Conservation (phyloP, 129 eudicot species). For the Dittrichia graveolens region DNA sequence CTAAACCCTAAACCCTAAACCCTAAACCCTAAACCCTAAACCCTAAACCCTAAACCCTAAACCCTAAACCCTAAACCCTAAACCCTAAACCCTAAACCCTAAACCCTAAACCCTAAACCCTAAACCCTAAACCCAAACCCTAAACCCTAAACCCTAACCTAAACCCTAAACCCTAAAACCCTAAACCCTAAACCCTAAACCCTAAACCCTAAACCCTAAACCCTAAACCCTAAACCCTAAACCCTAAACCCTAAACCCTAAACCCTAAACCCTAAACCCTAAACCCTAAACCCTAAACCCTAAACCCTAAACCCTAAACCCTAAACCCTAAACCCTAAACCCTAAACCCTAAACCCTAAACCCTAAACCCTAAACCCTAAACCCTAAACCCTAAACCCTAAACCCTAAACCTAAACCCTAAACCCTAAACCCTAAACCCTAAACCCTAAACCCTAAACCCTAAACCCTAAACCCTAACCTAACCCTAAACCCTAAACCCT, state of each 20-base stretch:
- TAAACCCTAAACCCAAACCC: background rate
- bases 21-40: constrained; percentile 7
- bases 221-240: too few relatives aligned
- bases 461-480: constrained; percentile 7
- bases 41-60: background rate
- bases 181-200: background rate
- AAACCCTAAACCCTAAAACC: constrained; percentile 2
- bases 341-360: too few relatives aligned
- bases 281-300: too few relatives aligned
- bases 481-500: constrained; percentile 12
- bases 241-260: too few relatives aligned
- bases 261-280: too few relatives aligned
- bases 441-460: constrained; percentile 6
- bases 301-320: too few relatives aligned
- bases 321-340: too few relatives aligned
- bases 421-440: background rate
- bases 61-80: constrained; percentile 2
- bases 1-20: constrained; percentile 4
- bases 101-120: constrained; percentile 18
- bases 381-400: too few relatives aligned
- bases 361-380: too few relatives aligned
- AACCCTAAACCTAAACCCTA: too few relatives aligned
- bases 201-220: too few relatives aligned
- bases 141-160: background rate
- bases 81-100: constrained; percentile 7